Percentiles rank a stretch among this genome's conserved stretches.
phyloP scores from a whole-genome alignment of 1,284 basidiomycete species.

The Ustilago xerochloae region DNA sequence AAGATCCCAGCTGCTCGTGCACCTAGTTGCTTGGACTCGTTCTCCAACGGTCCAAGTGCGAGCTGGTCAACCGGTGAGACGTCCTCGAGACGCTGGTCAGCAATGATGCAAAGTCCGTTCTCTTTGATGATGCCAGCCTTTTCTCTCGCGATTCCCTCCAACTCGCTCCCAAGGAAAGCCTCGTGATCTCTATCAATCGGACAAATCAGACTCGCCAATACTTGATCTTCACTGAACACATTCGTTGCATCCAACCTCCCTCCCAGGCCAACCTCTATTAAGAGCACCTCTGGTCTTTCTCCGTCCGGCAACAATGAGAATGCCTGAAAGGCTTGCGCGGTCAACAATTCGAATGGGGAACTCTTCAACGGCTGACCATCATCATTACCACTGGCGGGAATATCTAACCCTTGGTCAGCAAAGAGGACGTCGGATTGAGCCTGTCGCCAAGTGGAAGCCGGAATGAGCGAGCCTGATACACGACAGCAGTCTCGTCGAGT shows the following conservation, averaged over 20 bases:
- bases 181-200: conserved; percentile 93
- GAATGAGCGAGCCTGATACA: conserved; percentile 75
- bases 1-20: conserved; percentile 42
- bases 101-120: conserved; percentile 79
- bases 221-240: conserved; percentile 76
- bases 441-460: conserved; percentile 75
- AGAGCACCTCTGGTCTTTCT: conserved; percentile 77
- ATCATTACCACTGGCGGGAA: conserved; percentile 71
- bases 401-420: conserved; percentile 74
- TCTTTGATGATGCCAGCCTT: conserved; percentile 84
- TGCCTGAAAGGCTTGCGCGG: conserved; percentile 71
- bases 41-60: conserved; percentile 37
- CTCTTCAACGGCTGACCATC: conserved; percentile 45
- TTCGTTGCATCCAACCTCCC: conserved; percentile 94
- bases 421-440: conserved; percentile 73
- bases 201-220: conserved; percentile 82
- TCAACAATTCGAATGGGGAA: conserved; percentile 62
- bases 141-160: conserved; percentile 80
- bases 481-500: conserved; percentile 83
- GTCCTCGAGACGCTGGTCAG: conserved; percentile 66
- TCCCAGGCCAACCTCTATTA: conserved; percentile 95
- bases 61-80: conserved; percentile 19
- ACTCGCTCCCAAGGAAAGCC: conserved; percentile 82
- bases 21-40: conserved; percentile 41
- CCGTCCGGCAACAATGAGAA: conserved; percentile 64